Evolutionary conservation across 768 basidiomycete species (phyloP), one percentile per base, ranked within the genome.

Genomic region (Mycena alexandri): DNA sequence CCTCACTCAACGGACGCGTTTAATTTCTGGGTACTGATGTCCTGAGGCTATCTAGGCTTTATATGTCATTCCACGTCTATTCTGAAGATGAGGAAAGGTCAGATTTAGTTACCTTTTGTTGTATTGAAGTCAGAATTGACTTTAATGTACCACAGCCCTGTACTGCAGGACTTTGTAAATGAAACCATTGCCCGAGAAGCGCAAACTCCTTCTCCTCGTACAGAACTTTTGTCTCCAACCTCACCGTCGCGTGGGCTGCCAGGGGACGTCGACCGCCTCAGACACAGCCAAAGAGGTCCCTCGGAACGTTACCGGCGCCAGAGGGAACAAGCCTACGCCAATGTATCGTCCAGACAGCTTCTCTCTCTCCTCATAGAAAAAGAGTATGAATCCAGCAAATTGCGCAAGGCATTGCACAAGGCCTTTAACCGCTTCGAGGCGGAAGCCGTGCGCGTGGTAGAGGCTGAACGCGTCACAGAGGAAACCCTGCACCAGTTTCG

Each of bases 361-460:
- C 38, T 82, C 48, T 61, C 69, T 2, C 67, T 82, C 34, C 76
- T 84, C 33, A 75, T 85, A 42, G 77, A 68, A 58, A 82, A 82
- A 24, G 83, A 84, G 55, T 80, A 81, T 58, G 81, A 84, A 54
- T 70, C 75, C 17, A 77, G 76, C n/a, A 78, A 81, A 63, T 74
- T 80, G 53, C 80, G 82, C 69, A 81, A 79, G 61, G 67, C 78
- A 21, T 68, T 85, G 7, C 76, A 79, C 46, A 67, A 75, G 0
- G 78, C 79, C 6, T 78, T 80, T 3, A 81, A 82, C 16, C 75
- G 83, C 41, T 74, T 83, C 52, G 80, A 80, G 42, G 71, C 72
- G 22, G 82, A 80, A 76, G 55, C 61, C 12, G 9, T 9, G 8
- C 36, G 72, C 61, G 22, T 73, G 75, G 5, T 48, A 2, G 66